phyloP scores from a whole-genome alignment of 352 stramenopile genomes.

The Globisporangium emineosum region DNA sequence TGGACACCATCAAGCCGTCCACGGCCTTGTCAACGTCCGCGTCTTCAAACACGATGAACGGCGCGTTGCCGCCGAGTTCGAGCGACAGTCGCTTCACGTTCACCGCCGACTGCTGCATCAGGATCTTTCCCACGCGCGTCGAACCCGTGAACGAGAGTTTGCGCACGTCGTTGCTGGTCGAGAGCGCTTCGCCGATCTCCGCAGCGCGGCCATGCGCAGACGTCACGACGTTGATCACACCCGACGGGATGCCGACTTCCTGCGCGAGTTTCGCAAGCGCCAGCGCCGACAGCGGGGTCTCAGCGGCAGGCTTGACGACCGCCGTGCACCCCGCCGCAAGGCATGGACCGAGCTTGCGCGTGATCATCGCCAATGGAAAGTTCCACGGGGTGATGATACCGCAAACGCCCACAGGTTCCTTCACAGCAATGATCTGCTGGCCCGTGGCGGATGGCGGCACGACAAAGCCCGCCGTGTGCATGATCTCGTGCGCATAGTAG shows the following conservation, averaged over 20 bases:
- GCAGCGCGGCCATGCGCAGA: conserved; percentile 54
- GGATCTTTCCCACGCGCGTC: conserved; percentile 69
- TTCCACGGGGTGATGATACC: conserved; percentile 98
- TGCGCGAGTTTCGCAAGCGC: conserved; percentile 89
- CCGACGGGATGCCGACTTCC: conserved; percentile 78
- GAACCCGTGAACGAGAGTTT: conserved; percentile 92
- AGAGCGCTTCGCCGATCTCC: conserved; percentile 78
- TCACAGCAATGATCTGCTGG: conserved; percentile 75
- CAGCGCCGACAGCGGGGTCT: conserved; percentile 96
- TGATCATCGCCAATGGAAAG: conserved; percentile 98
- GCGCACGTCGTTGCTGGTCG: conserved; percentile 65
- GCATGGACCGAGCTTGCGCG: conserved; percentile 93
- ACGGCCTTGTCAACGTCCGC: conserved; percentile 79
- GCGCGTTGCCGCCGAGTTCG: conserved; percentile 93
- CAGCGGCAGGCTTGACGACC: conserved; percentile 95
- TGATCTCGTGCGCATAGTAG: conserved; percentile 95
- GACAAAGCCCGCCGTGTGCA: conserved; percentile 84
- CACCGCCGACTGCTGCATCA: conserved; percentile 75
- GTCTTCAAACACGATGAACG: conserved; percentile 92
- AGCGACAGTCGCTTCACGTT: conserved; percentile 84
- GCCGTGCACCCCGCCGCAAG: conserved; percentile 93
- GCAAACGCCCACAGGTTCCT: conserved; percentile 94
- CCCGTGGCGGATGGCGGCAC: conserved; percentile 51
- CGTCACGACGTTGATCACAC: conserved; percentile 89
- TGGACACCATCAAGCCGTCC: conserved; percentile 81